phyloP scores from a whole-genome alignment of 257 asterid species.

The Capsicum chinense region DNA sequence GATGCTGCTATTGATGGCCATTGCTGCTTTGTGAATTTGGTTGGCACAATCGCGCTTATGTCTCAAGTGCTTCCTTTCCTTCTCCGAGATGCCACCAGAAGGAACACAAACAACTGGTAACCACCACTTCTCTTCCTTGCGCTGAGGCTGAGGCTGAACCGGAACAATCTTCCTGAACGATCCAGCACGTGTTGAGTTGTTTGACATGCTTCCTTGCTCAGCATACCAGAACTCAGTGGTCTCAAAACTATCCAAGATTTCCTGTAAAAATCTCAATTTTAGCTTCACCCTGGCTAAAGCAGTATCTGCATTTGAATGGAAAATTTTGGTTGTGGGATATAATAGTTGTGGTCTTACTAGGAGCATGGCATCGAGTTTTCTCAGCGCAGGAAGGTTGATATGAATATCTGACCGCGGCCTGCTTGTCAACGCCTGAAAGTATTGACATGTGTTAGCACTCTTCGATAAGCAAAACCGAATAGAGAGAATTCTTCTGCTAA shows the following conservation, averaged over 20 bases:
- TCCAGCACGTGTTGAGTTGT: constrained; percentile 63
- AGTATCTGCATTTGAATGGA: neutral
- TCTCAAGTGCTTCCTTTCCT: constrained; percentile 58
- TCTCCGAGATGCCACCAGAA: constrained; percentile 66
- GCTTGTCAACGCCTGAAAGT: constrained; percentile 70
- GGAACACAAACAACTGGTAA: constrained; percentile 79
- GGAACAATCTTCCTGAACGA: constrained; percentile 62
- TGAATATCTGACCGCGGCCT: constrained; percentile 83
- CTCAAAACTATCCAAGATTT: constrained; percentile 72
- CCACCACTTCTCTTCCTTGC: constrained; percentile 92
- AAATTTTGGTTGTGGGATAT: neutral
- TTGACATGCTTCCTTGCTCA: constrained; percentile 75
- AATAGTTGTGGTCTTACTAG: constrained; percentile 53
- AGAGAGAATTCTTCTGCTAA: neutral
- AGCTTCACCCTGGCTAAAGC: neutral
- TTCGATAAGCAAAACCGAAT: neutral
- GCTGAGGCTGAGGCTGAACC: constrained; percentile 61
- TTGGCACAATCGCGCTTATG: constrained; percentile 72
- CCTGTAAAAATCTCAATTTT: constrained; percentile 48
- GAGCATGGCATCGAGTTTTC: constrained; percentile 79
- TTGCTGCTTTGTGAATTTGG: constrained; percentile 94
- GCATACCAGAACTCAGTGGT: constrained; percentile 89
- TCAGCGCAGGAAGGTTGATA: constrained; percentile 80
- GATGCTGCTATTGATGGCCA: constrained; percentile 74
- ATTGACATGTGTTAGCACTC: constrained; percentile 18